Percentiles rank a stretch among this genome's conserved stretches.
phyloP scores from a whole-genome alignment of 768 basidiomycete species.

The Lactarius deliciosus region DNA sequence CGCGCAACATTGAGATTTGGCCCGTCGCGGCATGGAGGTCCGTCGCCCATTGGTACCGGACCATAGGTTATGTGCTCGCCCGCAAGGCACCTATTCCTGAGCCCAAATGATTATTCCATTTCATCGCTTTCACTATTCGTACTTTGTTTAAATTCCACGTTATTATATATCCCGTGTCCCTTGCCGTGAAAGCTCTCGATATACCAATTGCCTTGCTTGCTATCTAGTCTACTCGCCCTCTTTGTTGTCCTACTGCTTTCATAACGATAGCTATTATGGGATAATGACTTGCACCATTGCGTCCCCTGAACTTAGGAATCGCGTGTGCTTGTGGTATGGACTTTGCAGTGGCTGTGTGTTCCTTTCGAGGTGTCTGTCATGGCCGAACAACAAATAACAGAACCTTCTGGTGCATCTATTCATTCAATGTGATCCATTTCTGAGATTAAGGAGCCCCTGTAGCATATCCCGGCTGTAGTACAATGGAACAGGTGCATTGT shows the following conservation, averaged over 20 bases:
- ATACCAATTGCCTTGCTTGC: neutral
- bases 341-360: too few relatives aligned
- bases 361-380: too few relatives aligned
- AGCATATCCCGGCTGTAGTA: neutral
- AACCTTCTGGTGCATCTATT: neutral
- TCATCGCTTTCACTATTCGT: neutral
- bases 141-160: neutral
- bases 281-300: neutral
- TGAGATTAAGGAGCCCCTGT: neutral
- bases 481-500: neutral
- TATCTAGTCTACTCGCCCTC: neutral
- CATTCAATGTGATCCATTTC: neutral
- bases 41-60: neutral
- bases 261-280: neutral
- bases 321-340: too few relatives aligned
- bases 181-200: neutral
- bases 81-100: conserved; percentile 16
- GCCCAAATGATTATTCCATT: neutral
- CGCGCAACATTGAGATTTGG: conserved; percentile 10
- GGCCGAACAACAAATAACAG: neutral
- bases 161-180: neutral
- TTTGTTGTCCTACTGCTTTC: neutral
- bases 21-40: neutral
- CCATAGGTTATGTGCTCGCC: conserved; percentile 4
- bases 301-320: neutral